A percentile compares a stretch with the other conserved stretches of the same genome.
phyloP scores from a whole-genome alignment of 169 alveolate genomes.

The Cryptosporidium tyzzeri region DNA sequence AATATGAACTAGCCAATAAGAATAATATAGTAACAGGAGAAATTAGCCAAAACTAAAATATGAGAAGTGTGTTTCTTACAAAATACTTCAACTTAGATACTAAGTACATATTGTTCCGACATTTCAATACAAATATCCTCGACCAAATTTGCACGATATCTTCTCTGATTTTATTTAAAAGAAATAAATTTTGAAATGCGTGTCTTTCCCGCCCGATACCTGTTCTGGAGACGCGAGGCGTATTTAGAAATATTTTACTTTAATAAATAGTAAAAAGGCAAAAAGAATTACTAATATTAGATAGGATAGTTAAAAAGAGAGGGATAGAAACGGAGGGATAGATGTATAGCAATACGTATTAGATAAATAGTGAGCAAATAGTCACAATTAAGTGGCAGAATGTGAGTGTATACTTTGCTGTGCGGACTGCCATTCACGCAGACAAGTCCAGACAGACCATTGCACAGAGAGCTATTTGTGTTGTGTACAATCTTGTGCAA shows the following conservation, averaged over 20 bases:
- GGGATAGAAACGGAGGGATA: slow-evolving; percentile 75
- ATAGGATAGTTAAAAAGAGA: slow-evolving; percentile 51
- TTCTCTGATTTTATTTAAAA: too few relatives aligned
- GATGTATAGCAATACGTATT: slow-evolving; percentile 42
- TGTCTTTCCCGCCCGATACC: slow-evolving; percentile 56
- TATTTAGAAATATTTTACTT: neutral
- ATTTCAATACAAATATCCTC: too few relatives aligned
- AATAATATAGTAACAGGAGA: too few relatives aligned
- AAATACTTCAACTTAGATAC: neutral
- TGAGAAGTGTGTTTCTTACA: neutral
- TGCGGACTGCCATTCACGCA: slow-evolving; percentile 78
- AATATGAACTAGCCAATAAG: neutral
- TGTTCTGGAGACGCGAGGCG: slow-evolving; percentile 14
- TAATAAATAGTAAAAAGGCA: slow-evolving; percentile 9
- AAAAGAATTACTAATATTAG: slow-evolving; percentile 9
- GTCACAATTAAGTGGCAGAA: slow-evolving; percentile 74
- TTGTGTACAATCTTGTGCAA: slow-evolving; percentile 75
- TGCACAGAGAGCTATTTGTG: slow-evolving; percentile 74
- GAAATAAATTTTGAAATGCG: neutral
- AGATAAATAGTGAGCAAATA: slow-evolving; percentile 68
- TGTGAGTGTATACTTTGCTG: slow-evolving; percentile 73
- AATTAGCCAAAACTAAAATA: too few relatives aligned
- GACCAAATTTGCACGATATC: neutral
- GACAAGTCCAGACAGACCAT: slow-evolving; percentile 78
- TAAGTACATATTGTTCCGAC: neutral